These are phyloP conservation scores for Cyberlindnera bimundalis DNA, from an alignment of 805 yeast genomes.

Conservation along the genomic window DNA sequence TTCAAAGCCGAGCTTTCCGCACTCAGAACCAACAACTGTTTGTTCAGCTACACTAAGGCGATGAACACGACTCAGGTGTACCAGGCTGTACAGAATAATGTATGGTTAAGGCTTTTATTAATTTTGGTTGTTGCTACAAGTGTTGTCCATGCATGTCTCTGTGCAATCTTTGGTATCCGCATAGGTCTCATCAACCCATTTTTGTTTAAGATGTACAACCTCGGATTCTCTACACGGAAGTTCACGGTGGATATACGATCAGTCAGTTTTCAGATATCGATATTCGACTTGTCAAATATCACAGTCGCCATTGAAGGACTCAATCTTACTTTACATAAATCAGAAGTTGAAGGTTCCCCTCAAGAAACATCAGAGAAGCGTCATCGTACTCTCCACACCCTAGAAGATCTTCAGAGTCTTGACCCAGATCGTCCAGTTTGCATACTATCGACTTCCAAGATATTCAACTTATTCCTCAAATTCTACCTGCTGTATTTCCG, in stretches of 20 bases:
- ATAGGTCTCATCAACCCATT: conserved; percentile 31
- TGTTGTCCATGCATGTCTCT: conserved; percentile 10
- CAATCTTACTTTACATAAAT: conserved; percentile 10
- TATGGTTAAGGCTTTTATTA: conserved; percentile 6
- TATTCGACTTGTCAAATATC: conserved; percentile 17
- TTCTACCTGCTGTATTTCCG: conserved; percentile 23
- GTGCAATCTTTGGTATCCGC: conserved; percentile 25
- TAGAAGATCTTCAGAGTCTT: conserved; percentile 11
- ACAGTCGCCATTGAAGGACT: conserved; percentile 21
- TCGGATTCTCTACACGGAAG: conserved; percentile 13
- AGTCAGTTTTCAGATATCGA: conserved; percentile 14
- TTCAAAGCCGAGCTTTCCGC: no score
- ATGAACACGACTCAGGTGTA: not conserved
- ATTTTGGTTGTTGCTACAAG: not conserved
- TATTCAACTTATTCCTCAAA: conserved; percentile 9
- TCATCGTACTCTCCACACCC: conserved; percentile 1
- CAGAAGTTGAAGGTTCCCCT: not conserved
- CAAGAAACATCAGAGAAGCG: not conserved
- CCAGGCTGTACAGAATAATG: not conserved
- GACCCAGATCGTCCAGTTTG: conserved; percentile 18
- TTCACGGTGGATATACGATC: conserved; percentile 15
- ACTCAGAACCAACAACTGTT: no score
- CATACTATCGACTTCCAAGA: conserved; percentile 13
- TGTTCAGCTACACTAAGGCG: no score
- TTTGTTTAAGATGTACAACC: conserved; percentile 19